phyloP scores from a whole-genome alignment of 441 rosid genomes.

The Syzygium syzygioides region DNA sequence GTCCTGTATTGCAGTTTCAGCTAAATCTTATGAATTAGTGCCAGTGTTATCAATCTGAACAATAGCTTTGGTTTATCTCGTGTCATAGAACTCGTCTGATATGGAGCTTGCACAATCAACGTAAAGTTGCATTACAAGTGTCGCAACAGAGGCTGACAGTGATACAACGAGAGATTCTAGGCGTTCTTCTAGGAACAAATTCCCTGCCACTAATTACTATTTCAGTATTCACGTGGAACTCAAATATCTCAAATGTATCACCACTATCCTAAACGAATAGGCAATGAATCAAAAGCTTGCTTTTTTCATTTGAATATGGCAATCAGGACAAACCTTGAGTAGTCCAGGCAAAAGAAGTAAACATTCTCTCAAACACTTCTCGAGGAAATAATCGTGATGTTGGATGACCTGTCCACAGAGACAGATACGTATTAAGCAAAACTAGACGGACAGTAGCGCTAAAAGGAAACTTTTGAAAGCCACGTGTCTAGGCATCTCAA shows the following conservation, averaged over 20 bases:
- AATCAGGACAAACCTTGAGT: constrained; percentile 59
- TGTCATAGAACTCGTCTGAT: neutral
- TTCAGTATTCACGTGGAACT: neutral
- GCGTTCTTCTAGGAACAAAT: neutral
- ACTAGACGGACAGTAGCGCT: neutral
- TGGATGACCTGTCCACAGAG: constrained; percentile 65
- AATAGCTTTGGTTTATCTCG: neutral
- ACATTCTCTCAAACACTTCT: constrained; percentile 91
- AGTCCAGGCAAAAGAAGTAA: constrained; percentile 91
- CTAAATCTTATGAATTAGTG: neutral
- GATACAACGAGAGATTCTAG: neutral
- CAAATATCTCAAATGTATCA: neutral
- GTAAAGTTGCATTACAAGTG: neutral
- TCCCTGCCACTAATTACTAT: neutral
- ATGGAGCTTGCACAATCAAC: neutral
- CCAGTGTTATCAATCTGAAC: neutral
- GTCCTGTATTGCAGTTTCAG: neutral
- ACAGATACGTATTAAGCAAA: neutral
- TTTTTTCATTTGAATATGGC: neutral
- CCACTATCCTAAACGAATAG: neutral
- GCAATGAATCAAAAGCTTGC: neutral
- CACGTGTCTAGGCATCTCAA: neutral
- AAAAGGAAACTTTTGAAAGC: neutral
- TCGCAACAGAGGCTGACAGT: neutral
- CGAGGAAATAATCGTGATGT: constrained; percentile 87